A percentile compares a stretch with the other conserved stretches of the same genome.
Evolutionary conservation across 2,329 filamentous ascomycete genomes (phyloP).

Genomic region (Laburnicola sp.): DNA sequence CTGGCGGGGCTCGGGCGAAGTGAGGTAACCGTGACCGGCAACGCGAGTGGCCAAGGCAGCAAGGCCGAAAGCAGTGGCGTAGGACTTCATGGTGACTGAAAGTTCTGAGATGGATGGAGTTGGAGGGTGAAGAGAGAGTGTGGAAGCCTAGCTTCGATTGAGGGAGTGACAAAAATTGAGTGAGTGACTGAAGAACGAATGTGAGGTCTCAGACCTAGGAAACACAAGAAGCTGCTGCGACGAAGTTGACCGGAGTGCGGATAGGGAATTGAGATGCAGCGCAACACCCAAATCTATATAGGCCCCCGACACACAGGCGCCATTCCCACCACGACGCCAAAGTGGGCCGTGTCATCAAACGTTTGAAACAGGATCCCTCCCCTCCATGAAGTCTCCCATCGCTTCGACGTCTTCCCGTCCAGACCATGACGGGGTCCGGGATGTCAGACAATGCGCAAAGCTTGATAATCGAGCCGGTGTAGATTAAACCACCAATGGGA

Average conservation of each 20-base stretch:
- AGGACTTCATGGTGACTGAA: slow-evolving; percentile 48
- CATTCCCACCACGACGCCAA: slow-evolving; percentile 10
- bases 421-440: slow-evolving; percentile 17
- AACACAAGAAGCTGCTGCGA: slow-evolving; percentile 28
- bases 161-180: slow-evolving; percentile 33
- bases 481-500: slow-evolving; percentile 36
- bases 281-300: slow-evolving; percentile 25
- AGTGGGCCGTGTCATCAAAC: slow-evolving; percentile 43
- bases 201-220: slow-evolving; percentile 44
- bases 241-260: slow-evolving; percentile 19
- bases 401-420: slow-evolving; percentile 24
- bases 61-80: slow-evolving; percentile 46
- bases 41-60: slow-evolving; percentile 52
- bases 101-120: slow-evolving; percentile 15
- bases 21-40: slow-evolving; percentile 59
- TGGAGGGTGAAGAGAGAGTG: slow-evolving; percentile 24
- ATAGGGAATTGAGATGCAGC: slow-evolving; percentile 7
- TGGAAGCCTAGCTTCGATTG: slow-evolving; percentile 40
- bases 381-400: slow-evolving; percentile 22
- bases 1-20: slow-evolving; percentile 52
- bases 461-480: slow-evolving; percentile 23
- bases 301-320: slow-evolving; percentile 8
- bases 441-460: slow-evolving; percentile 22
- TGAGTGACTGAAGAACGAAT: slow-evolving; percentile 42
- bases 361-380: slow-evolving; percentile 35